phyloP scores from a whole-genome alignment of 2,329 filamentous ascomycete species.

The Phialophora verrucosa region DNA sequence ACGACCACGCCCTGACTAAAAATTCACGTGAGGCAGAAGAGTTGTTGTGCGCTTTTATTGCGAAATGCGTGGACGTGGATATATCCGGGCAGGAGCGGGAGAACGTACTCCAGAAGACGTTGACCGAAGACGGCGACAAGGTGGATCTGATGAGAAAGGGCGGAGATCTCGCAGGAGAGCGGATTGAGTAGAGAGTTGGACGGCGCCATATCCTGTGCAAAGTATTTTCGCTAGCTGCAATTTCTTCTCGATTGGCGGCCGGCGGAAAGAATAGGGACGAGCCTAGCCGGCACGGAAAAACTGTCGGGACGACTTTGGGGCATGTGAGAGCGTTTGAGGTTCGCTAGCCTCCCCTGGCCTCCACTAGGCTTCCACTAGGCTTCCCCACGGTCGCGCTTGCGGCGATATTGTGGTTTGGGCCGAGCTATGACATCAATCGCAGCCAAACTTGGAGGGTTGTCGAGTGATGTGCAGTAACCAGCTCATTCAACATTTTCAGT shows the following conservation, averaged over 20 bases:
- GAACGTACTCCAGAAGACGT: conserved; percentile 34
- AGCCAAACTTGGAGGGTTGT: background rate
- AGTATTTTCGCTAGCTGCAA: background rate
- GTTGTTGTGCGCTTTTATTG: conserved; percentile 49
- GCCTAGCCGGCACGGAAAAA: conserved; percentile 23
- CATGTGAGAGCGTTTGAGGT: conserved; percentile 1
- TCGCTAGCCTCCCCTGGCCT: background rate
- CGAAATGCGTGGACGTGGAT: conserved; percentile 38
- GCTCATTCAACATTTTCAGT: conserved; percentile 24
- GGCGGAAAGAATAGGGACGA: background rate
- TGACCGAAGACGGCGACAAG: conserved; percentile 38
- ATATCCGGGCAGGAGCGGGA: conserved; percentile 25
- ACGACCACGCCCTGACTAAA: conserved; percentile 51
- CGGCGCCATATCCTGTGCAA: background rate
- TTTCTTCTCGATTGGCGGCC: background rate
- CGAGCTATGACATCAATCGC: background rate
- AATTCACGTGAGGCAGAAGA: conserved; percentile 48
- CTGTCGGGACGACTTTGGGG: conserved; percentile 15
- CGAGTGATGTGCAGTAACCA: conserved; percentile 12
- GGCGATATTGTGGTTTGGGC: background rate
- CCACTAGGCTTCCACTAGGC: conserved; percentile 1
- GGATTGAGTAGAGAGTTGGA: conserved; percentile 20
- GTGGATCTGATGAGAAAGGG: conserved; percentile 45
- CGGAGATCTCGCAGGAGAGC: conserved; percentile 47
- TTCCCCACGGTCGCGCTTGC: conserved; percentile 24